Evolutionary conservation across 2,329 filamentous ascomycete species (phyloP), one percentile per base, ranked within the genome.

Genomic region (Metarhizium guizhouense): DNA sequence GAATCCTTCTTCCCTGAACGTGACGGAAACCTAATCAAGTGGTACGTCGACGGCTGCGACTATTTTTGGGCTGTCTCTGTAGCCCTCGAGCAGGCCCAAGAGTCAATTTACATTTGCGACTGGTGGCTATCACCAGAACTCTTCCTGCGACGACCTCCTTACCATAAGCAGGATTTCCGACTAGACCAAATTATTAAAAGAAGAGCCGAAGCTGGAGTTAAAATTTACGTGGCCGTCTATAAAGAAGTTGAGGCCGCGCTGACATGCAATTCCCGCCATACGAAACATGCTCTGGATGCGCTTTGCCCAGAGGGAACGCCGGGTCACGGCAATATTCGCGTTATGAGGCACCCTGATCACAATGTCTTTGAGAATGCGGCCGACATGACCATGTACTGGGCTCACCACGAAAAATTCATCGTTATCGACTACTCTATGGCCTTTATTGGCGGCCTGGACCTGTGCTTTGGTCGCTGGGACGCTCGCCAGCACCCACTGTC

Each of bases 311-410:
- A 93, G 66, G 93, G 91, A 7, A 80, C 80, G 0, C 87, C 86
- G 0, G 94, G 93, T 1, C 78, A 92, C 68, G 90, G 89, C 51
- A 97, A 97, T 67, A 97, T 99, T 67, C 82, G 78, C 40, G 78
- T 96, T 53, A 87, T 95, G 82, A 84, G 93, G 34, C 93, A 97
- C 71, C 93, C 93, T 0, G 93, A 97, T 69, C 93, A 97, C 73
- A 96, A 96, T 61, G 82, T 96, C 2, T 84, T 97, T 52, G 91
- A 96, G 64, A 96, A 96, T 65, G 88, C 87, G 2, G 88, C 88
- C 34, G 93, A 97, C 63, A 95, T 96, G 89, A 96, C 91, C 0
- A 90, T 96, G 66, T 96, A 96, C 74, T 97, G 93, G 84, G 94
- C 94, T 0, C 94, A 99, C 68, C 94, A 99, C 68, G 94, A 99